Evolutionary conservation across 148 eudicot species (phyloP), one percentile per base, ranked within the genome.

Genomic region (Silene conica): DNA sequence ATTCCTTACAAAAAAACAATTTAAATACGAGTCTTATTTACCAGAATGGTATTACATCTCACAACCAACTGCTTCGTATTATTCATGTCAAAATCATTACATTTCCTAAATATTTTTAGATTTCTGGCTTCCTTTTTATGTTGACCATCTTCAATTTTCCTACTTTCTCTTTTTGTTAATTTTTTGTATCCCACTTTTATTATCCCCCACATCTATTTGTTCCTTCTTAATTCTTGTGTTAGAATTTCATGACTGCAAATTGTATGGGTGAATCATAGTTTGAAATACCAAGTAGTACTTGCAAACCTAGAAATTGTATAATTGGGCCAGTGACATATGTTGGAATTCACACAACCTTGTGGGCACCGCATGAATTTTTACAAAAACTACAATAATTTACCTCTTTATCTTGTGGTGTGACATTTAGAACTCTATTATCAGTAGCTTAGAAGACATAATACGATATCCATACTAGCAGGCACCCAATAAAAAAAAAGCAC

Each of bases 401-500:
- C 69, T 28, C 26, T 67, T 67, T 20, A 64, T 31, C 41, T 16
- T 6, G 9, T 31, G 21, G 21, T 34, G 21, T 34, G 48, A 64
- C 41, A 15, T 16, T 34, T 26, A 26, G 10, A 26, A 11, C 66
- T 31, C n/a, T 10, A 5, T 25, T 41, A 10, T 38, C 25, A 66
- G 50, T 41, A 38, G 25, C 10, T 25, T 63, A 63, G 6, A 15
- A 63, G 20, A 66, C 4, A 66, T 25, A 68, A 20, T 21, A 46
- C 28, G 26, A 50, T 23, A 25, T 18, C 0, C 19, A 50, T 50
- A 69, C 19, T 68, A 68, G 13, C 38, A 46, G 71, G 57, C 12
- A 69, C 19, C n/a, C 60, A 5, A 23, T 15, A 12, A 52, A 63
- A 63, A 63, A 38, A 23, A 54, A 22, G 20, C 85, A 92, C 99